A percentile compares a stretch with the other conserved stretches of the same genome.
These are phyloP conservation scores for rapeseed (Brassica napus) DNA, from an alignment of 345 rosid species.

Conservation along the genomic window Da-Ae NC_063448.1:3885501-3886000, in stretches of 20 bases:
- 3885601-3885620: background rate
- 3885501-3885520: background rate
- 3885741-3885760: background rate
- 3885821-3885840: background rate
- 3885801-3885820: background rate
- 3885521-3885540: background rate
- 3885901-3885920: background rate
- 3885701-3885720: background rate
- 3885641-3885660: background rate
- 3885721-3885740: background rate
- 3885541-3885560: background rate
- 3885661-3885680: background rate
- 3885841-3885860: background rate
- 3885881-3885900: background rate
- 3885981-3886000: background rate
- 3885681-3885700: background rate
- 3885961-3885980: conserved; percentile 5
- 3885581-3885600: background rate
- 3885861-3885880: conserved; percentile 12
- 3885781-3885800: conserved; percentile 10
- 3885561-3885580: background rate
- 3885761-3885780: conserved; percentile 7
- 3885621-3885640: background rate
- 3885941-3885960: background rate
- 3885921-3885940: background rate